These are phyloP conservation scores for Pulveroboletus sp. DNA, from an alignment of 768 basidiomycete species.

Conservation along the genomic window DNA sequence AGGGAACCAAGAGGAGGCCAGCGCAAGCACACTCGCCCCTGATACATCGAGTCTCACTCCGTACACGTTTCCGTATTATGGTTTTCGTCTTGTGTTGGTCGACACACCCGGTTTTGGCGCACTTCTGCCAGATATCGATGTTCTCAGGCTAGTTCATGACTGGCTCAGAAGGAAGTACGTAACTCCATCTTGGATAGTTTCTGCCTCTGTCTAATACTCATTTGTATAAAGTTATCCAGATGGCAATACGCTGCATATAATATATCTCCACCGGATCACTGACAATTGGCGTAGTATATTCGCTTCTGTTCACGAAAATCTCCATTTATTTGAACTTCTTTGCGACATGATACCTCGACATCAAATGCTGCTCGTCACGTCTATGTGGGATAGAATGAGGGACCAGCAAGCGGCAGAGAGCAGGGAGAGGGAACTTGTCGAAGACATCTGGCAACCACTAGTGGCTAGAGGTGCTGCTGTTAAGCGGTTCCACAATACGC, in stretches of 20 bases:
- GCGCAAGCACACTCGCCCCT: constrained; percentile 5
- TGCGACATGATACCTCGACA: too few relatives aligned
- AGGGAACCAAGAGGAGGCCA: neutral
- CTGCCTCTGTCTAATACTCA: neutral
- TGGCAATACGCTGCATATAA: constrained; percentile 21
- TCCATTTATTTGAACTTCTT: constrained; percentile 26
- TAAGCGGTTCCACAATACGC: constrained; percentile 2
- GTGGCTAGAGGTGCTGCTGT: neutral
- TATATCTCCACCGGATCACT: constrained; percentile 35
- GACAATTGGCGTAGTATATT: constrained; percentile 35
- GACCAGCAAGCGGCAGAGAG: constrained; percentile 6
- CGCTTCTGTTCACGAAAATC: constrained; percentile 29
- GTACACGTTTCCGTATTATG: neutral
- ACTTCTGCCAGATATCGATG: constrained; percentile 7
- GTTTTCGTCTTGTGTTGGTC: constrained; percentile 11
- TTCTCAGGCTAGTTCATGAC: constrained; percentile 9
- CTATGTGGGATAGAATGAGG: constrained; percentile 34
- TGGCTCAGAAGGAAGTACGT: constrained; percentile 19
- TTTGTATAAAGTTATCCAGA: constrained; percentile 16
- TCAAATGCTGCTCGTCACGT: constrained; percentile 1
- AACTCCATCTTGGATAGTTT: neutral
- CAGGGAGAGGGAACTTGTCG: constrained; percentile 24
- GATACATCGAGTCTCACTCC: constrained; percentile 10
- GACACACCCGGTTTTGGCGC: constrained; percentile 24
- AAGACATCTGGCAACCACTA: constrained; percentile 23